phyloP scores from a whole-genome alignment of 2,329 filamentous ascomycete genomes.

The Colletotrichum cordylinicola region DNA sequence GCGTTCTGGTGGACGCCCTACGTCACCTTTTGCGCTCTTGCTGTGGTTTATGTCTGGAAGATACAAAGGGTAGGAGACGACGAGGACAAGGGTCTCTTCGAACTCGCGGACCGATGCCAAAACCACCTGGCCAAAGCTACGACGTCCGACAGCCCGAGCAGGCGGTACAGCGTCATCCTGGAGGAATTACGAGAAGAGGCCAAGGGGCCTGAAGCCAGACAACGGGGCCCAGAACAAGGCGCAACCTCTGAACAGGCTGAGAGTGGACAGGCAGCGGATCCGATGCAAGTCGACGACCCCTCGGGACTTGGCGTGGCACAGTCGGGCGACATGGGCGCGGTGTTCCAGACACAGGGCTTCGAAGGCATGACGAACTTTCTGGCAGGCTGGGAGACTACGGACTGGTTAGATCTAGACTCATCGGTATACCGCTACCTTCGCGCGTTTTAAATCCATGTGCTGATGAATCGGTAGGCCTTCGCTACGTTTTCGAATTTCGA shows the following conservation, averaged over 20 bases:
- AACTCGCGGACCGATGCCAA: slow-evolving; percentile 47
- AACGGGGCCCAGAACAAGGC: not conserved
- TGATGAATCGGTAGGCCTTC: slow-evolving; percentile 18
- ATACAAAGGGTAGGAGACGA: slow-evolving; percentile 28
- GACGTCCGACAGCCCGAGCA: slow-evolving; percentile 45
- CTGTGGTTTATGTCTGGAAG: slow-evolving; percentile 59
- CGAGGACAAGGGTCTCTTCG: slow-evolving; percentile 21
- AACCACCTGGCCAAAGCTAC: slow-evolving; percentile 45
- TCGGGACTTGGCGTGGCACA: not conserved
- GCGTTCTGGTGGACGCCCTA: slow-evolving; percentile 61
- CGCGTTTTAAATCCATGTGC: not conserved
- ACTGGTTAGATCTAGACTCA: slow-evolving; percentile 35
- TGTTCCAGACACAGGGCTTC: slow-evolving; percentile 11
- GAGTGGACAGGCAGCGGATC: not conserved
- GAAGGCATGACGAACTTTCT: slow-evolving; percentile 22
- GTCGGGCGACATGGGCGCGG: slow-evolving; percentile 6
- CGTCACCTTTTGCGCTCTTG: slow-evolving; percentile 58
- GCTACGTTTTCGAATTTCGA: slow-evolving; percentile 20
- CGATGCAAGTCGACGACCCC: not conserved
- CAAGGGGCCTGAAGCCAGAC: not conserved
- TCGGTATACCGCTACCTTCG: slow-evolving; percentile 23
- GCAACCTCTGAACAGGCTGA: not conserved
- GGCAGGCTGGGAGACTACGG: slow-evolving; percentile 32
- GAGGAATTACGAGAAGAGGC: slow-evolving; percentile 53
- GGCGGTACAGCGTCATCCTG: slow-evolving; percentile 57